Conservation (phyloP, 192 early-diverging fungal genomes). For the Backusella tuberculispora region DNA sequence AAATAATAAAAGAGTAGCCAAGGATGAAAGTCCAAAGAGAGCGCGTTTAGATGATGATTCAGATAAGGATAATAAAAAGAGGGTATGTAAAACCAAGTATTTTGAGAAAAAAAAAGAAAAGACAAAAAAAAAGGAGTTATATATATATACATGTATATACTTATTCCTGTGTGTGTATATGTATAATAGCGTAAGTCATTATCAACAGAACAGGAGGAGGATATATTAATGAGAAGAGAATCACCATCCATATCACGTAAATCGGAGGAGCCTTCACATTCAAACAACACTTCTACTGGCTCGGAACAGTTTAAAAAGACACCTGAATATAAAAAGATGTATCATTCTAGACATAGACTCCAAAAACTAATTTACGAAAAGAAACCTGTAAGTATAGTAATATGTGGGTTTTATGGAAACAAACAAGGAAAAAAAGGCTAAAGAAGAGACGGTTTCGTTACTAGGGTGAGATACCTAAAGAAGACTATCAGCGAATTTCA, state of each 20-base stretch:
- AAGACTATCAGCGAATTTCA: constrained; percentile 43
- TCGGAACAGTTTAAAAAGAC: constrained; percentile 18
- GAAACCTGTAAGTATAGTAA: constrained; percentile 34
- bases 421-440: background rate
- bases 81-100: background rate
- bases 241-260: constrained; percentile 13
- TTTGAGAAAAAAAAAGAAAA: background rate
- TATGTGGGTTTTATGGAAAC: background rate
- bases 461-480: constrained; percentile 39
- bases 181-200: constrained; percentile 30
- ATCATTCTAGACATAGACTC: constrained; percentile 41
- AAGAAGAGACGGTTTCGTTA: constrained; percentile 11
- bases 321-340: constrained; percentile 29
- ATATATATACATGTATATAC: background rate
- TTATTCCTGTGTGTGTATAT: background rate
- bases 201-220: constrained; percentile 30
- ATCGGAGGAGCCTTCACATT: background rate
- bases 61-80: constrained; percentile 6
- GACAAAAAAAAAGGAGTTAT: background rate
- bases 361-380: constrained; percentile 46
- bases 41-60: constrained; percentile 9
- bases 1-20: background rate
- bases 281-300: background rate
- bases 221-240: background rate
- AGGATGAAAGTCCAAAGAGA: background rate